Evolutionary conservation across 2,329 filamentous ascomycete species (phyloP).

Genomic region (Exutisphaerella laricina): DNA sequence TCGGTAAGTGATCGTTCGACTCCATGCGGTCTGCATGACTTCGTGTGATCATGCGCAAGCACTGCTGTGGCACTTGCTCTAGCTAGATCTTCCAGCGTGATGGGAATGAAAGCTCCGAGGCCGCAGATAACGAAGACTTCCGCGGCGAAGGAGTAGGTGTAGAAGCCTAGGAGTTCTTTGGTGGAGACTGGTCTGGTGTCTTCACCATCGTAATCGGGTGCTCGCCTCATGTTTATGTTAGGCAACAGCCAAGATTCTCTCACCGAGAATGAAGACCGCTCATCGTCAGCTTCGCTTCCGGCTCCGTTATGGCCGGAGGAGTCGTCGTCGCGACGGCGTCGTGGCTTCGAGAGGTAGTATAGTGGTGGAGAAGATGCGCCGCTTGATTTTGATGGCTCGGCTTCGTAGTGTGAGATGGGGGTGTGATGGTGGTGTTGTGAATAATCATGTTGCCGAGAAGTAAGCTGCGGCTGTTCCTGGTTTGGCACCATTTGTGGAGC

Average conservation of each 20-base stretch:
- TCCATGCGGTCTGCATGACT: slow-evolving; percentile 53
- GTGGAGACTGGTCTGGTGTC: slow-evolving; percentile 81
- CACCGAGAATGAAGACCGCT: slow-evolving; percentile 26
- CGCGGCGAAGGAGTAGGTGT: slow-evolving; percentile 91
- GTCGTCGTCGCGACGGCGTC: not conserved
- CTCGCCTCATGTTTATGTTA: slow-evolving; percentile 15
- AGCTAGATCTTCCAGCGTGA: slow-evolving; percentile 87
- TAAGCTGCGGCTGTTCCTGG: slow-evolving; percentile 4
- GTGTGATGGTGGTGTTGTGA: slow-evolving; percentile 2
- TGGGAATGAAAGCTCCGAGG: slow-evolving; percentile 85
- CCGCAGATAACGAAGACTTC: slow-evolving; percentile 95
- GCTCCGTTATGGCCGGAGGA: slow-evolving; percentile 1
- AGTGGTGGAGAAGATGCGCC: slow-evolving; percentile 22
- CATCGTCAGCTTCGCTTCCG: slow-evolving; percentile 41
- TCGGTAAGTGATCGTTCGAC: slow-evolving; percentile 8
- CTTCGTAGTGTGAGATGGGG: not conserved
- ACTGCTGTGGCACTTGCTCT: slow-evolving; percentile 73
- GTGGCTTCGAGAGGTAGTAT: slow-evolving; percentile 27
- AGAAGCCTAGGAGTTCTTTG: slow-evolving; percentile 90
- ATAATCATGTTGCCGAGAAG: not conserved
- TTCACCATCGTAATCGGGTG: slow-evolving; percentile 62
- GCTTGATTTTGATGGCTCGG: slow-evolving; percentile 3
- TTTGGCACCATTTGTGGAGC: not conserved
- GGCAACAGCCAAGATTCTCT: not conserved
- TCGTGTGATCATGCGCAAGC: slow-evolving; percentile 68